A percentile compares a stretch with the other conserved stretches of the same genome.
These are phyloP conservation scores for Nigrospora sphaerica DNA, from an alignment of 2,329 filamentous ascomycete genomes.

Conservation along the genomic window DNA sequence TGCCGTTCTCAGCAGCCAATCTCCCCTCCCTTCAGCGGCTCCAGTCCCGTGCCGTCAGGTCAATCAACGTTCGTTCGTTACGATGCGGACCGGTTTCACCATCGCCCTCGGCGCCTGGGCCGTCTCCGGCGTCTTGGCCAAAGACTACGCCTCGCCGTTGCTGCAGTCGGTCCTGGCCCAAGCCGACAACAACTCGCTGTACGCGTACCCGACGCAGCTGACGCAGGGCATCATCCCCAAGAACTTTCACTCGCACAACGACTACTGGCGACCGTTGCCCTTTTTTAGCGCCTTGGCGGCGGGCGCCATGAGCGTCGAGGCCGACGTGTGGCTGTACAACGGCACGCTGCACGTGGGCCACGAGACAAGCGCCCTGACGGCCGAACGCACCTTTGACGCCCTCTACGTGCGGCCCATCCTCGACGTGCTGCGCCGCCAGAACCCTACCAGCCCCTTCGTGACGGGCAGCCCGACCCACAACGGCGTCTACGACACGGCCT, in stretches of 20 bases:
- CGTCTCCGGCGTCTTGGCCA: no score
- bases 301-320: slow-evolving; percentile 56
- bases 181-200: slow-evolving; percentile 1
- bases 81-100: no score
- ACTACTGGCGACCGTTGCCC: slow-evolving; percentile 56
- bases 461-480: slow-evolving; percentile 24
- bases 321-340: slow-evolving; percentile 57
- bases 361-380: slow-evolving; percentile 40
- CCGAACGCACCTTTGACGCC: slow-evolving; percentile 46
- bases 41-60: no score
- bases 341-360: slow-evolving; percentile 55
- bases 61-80: no score
- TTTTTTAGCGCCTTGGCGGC: slow-evolving; percentile 50
- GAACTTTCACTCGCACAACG: slow-evolving; percentile 57
- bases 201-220: slow-evolving; percentile 4
- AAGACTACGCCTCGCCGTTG: no score
- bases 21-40: no score
- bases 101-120: no score
- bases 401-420: slow-evolving; percentile 59
- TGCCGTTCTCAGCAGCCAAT: no score
- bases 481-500: slow-evolving; percentile 46
- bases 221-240: slow-evolving; percentile 8
- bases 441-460: slow-evolving; percentile 34
- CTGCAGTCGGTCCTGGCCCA: slow-evolving; percentile 8
- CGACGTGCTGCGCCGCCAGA: slow-evolving; percentile 44